These are phyloP conservation scores for Aplosporella prunicola DNA, from an alignment of 2,329 filamentous ascomycete genomes.

Conservation along the genomic window DNA sequence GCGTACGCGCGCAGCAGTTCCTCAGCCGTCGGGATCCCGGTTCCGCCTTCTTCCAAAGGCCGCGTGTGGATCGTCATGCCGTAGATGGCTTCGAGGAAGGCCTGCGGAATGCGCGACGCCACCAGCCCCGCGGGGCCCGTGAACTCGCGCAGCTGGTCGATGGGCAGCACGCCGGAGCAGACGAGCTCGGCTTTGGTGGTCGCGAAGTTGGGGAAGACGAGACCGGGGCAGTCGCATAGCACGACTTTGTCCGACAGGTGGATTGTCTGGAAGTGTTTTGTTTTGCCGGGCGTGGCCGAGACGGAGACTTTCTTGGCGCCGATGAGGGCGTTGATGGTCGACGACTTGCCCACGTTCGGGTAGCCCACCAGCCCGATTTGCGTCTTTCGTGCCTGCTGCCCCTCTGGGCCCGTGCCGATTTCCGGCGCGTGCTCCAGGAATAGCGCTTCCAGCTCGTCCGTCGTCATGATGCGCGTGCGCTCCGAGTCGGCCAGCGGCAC, in stretches of 20 bases:
- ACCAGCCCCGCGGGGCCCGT: conserved; percentile 79
- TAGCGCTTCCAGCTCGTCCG: conserved; percentile 82
- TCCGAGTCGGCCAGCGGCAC: conserved; percentile 31
- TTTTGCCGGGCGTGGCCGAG: conserved; percentile 94
- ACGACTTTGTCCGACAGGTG: conserved; percentile 84
- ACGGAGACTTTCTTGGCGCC: conserved; percentile 98
- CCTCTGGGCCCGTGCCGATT: conserved; percentile 41
- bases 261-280: conserved; percentile 98
- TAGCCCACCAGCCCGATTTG: conserved; percentile 93
- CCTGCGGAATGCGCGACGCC: conserved; percentile 72
- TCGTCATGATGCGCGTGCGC: conserved; percentile 67
- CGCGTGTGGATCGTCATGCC: conserved; percentile 79
- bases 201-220: conserved; percentile 97
- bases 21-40: conserved; percentile 70
- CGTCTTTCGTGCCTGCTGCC: conserved; percentile 52
- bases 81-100: conserved; percentile 86
- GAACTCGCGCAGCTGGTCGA: conserved; percentile 91
- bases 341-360: conserved; percentile 98
- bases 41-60: conserved; percentile 84
- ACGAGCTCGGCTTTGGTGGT: conserved; percentile 94
- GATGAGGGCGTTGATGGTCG: conserved; percentile 97
- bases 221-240: conserved; percentile 94
- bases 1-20: conserved; percentile 84
- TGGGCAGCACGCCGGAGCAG: conserved; percentile 87
- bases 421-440: conserved; percentile 68